Conservation (phyloP, 345 rosid genomes). For the Salix viminalis region DNA sequence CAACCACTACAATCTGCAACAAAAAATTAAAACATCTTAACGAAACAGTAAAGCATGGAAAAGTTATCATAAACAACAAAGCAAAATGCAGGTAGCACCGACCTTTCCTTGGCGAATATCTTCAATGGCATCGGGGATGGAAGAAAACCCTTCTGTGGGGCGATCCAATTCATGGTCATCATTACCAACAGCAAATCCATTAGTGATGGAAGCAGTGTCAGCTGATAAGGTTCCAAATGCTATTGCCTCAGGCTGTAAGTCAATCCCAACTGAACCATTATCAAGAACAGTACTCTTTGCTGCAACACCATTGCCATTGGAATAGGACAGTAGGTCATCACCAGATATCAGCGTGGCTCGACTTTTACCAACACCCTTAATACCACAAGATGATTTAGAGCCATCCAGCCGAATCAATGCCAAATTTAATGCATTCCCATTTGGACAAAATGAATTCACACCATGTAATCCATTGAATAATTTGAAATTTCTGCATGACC, state of each 20-base stretch:
- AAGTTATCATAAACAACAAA: not conserved
- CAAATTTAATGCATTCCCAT: conserved; percentile 25
- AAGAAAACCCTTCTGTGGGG: conserved; percentile 72
- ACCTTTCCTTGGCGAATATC: conserved; percentile 94
- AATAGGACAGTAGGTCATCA: conserved; percentile 46
- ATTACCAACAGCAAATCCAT: conserved; percentile 43
- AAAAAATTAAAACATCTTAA: not conserved
- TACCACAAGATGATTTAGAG: conserved; percentile 28
- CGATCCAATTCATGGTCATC: conserved; percentile 68
- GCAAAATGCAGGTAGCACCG: conserved; percentile 1
- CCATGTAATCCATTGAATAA: conserved; percentile 38
- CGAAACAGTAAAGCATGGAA: not conserved
- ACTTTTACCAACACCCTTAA: conserved; percentile 34
- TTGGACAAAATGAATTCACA: conserved; percentile 21
- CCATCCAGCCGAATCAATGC: conserved; percentile 20
- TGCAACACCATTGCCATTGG: conserved; percentile 30
- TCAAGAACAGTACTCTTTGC: conserved; percentile 22
- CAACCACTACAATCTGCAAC: conserved; percentile 80
- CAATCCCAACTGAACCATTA: conserved; percentile 26
- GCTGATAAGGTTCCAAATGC: conserved; percentile 45
- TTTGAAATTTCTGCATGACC: conserved; percentile 39
- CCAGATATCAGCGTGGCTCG: conserved; percentile 57
- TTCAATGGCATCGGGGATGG: conserved; percentile 79
- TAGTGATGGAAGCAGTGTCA: conserved; percentile 35
- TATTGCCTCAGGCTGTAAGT: conserved; percentile 36